phyloP scores from a whole-genome alignment of 768 basidiomycete species.

The Kwoniella sp. region DNA sequence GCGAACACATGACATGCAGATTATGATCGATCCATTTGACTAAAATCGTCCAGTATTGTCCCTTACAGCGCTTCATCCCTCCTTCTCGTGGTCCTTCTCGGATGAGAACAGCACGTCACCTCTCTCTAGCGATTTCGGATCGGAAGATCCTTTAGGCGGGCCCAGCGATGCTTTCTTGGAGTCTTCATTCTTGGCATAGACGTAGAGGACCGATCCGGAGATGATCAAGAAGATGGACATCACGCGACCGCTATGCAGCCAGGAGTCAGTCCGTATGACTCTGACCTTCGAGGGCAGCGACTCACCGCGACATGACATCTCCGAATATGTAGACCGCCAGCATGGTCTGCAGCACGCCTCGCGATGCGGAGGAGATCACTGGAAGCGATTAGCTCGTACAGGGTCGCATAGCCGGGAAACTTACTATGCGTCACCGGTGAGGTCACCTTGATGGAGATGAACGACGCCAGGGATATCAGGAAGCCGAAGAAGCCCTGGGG shows the following conservation, averaged over 20 bases:
- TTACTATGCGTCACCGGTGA: conserved; percentile 87
- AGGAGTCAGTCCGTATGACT: background rate
- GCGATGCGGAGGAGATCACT: conserved; percentile 66
- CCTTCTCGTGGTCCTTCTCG: conserved; percentile 1
- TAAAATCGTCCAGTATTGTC: no score
- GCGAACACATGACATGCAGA: no score
- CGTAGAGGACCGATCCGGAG: conserved; percentile 43
- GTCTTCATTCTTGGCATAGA: conserved; percentile 45
- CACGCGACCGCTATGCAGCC: conserved; percentile 29
- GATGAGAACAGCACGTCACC: conserved; percentile 12
- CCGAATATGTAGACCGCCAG: conserved; percentile 74
- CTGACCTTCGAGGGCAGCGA: conserved; percentile 15
- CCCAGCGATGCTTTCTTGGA: background rate
- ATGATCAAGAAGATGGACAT: conserved; percentile 44
- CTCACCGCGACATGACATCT: conserved; percentile 74
- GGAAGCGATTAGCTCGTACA: no score
- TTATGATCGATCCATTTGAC: no score
- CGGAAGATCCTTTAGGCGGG: background rate
- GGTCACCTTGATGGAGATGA: conserved; percentile 93
- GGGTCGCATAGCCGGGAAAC: background rate
- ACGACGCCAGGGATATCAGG: conserved; percentile 86
- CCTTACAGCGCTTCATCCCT: conserved; percentile 1
- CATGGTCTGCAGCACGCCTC: conserved; percentile 85
- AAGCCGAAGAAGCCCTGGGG: conserved; percentile 58
- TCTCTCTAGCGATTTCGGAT: conserved; percentile 20